phyloP scores from a whole-genome alignment of 495 filamentous ascomycete species.

The Corynascus novoguineensis region DNA sequence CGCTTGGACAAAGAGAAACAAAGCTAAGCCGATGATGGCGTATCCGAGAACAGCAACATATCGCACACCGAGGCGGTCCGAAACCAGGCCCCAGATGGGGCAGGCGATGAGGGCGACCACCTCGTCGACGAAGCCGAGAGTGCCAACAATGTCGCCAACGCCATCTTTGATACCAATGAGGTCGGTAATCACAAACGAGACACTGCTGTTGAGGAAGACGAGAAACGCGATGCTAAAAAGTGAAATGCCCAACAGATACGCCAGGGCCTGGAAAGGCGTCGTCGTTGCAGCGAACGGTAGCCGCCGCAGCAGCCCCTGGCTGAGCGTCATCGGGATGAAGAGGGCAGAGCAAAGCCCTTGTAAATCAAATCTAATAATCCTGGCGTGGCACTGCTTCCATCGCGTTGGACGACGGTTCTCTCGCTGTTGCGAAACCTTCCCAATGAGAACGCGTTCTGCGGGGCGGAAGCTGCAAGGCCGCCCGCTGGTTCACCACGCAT shows the following conservation, averaged over 20 bases:
- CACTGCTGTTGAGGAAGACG: conserved; percentile 90
- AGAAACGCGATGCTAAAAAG: conserved; percentile 96
- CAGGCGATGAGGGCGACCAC: conserved; percentile 85
- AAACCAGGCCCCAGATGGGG: conserved; percentile 86
- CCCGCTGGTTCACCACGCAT: neutral
- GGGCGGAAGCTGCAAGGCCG: neutral
- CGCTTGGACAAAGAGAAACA: conserved; percentile 79
- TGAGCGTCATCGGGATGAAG: conserved; percentile 16
- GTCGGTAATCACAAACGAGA: conserved; percentile 93
- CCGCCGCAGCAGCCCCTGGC: conserved; percentile 35
- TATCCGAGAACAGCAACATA: conserved; percentile 77
- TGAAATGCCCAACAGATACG: conserved; percentile 84
- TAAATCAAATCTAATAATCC: neutral
- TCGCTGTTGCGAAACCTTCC: neutral
- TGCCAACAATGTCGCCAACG: conserved; percentile 87
- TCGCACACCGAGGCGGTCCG: conserved; percentile 81
- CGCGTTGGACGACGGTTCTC: neutral
- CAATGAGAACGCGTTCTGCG: neutral
- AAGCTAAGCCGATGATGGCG: conserved; percentile 63
- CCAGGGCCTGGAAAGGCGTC: conserved; percentile 65
- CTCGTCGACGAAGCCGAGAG: conserved; percentile 93
- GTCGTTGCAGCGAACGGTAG: conserved; percentile 55
- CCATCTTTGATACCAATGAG: conserved; percentile 68
- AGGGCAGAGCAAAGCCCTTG: neutral
- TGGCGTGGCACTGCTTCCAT: neutral